A percentile compares a stretch with the other conserved stretches of the same genome.
These are phyloP conservation scores for Trypanosoma mega DNA, from an alignment of 208 protist species.

Conservation along the genomic window DNA sequence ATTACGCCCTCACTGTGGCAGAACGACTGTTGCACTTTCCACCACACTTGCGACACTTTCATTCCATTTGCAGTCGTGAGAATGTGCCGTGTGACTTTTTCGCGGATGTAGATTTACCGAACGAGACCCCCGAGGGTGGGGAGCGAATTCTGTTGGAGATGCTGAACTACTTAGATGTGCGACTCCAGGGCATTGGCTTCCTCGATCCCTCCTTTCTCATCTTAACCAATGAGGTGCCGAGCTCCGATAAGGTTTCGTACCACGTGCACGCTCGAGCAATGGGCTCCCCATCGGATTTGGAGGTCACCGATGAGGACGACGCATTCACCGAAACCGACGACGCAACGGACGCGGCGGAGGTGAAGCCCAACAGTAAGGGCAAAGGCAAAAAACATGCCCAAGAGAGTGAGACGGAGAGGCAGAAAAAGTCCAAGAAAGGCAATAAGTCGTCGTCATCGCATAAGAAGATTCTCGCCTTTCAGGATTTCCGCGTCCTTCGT, in stretches of 20 bases:
- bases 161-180: constrained; percentile 77
- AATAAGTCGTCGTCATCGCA: neutral
- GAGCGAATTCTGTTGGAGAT: constrained; percentile 69
- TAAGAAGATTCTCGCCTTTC: constrained; percentile 61
- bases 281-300: constrained; percentile 9
- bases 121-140: constrained; percentile 25
- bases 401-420: neutral
- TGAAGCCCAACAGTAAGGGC: neutral
- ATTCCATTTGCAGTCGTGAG: constrained; percentile 69
- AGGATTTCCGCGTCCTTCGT: constrained; percentile 77
- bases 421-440: constrained; percentile 1
- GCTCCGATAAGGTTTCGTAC: constrained; percentile 61
- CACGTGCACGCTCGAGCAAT: constrained; percentile 77
- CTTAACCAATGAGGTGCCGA: constrained; percentile 65
- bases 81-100: constrained; percentile 85
- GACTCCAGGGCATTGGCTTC: constrained; percentile 72
- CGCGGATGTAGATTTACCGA: constrained; percentile 71
- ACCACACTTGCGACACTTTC: constrained; percentile 58
- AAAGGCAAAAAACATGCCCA: neutral
- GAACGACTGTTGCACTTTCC: constrained; percentile 75
- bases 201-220: constrained; percentile 73
- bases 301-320: constrained; percentile 26
- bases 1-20: constrained; percentile 62
- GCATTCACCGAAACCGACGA: constrained; percentile 41
- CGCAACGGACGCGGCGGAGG: constrained; percentile 31